Conservation (phyloP, 2,329 filamentous ascomycete species). For the Alternaria gaisen region DNA sequence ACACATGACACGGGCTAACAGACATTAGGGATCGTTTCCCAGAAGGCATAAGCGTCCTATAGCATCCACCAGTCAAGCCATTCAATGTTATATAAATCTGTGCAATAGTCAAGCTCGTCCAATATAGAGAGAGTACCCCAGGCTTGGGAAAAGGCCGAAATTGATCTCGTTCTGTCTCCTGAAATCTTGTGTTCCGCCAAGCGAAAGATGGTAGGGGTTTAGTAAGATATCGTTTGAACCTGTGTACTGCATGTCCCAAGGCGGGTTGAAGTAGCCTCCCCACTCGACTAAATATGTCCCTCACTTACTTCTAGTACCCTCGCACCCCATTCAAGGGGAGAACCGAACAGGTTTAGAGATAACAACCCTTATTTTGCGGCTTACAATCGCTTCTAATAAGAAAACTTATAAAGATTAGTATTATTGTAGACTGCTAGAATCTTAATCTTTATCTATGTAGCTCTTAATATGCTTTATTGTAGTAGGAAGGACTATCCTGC, state of each 20-base stretch:
- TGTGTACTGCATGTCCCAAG: neutral
- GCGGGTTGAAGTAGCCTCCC: too few relatives aligned
- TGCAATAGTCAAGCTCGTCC: conserved; percentile 52
- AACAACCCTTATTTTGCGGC: too few relatives aligned
- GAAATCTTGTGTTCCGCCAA: neutral
- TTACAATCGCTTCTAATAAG: too few relatives aligned
- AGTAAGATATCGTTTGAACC: neutral
- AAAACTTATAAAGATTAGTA: too few relatives aligned
- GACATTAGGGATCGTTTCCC: conserved; percentile 47
- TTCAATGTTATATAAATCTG: conserved; percentile 53
- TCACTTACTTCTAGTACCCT: too few relatives aligned
- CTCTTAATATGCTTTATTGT: too few relatives aligned
- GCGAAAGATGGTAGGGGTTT: neutral
- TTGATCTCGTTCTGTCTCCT: conserved; percentile 31
- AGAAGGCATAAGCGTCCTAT: conserved; percentile 50
- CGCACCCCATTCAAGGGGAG: too few relatives aligned
- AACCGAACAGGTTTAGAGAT: too few relatives aligned
- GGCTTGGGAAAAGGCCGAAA: conserved; percentile 38
- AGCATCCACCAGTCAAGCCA: conserved; percentile 39
- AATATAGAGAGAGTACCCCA: conserved; percentile 47
- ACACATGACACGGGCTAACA: conserved; percentile 26
- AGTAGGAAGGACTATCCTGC: too few relatives aligned
- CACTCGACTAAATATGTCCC: too few relatives aligned
- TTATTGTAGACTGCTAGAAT: too few relatives aligned
- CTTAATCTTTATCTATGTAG: too few relatives aligned